phyloP scores from a whole-genome alignment of 805 yeast species.

The Hanseniaspora pseudoguilliermondii region DNA sequence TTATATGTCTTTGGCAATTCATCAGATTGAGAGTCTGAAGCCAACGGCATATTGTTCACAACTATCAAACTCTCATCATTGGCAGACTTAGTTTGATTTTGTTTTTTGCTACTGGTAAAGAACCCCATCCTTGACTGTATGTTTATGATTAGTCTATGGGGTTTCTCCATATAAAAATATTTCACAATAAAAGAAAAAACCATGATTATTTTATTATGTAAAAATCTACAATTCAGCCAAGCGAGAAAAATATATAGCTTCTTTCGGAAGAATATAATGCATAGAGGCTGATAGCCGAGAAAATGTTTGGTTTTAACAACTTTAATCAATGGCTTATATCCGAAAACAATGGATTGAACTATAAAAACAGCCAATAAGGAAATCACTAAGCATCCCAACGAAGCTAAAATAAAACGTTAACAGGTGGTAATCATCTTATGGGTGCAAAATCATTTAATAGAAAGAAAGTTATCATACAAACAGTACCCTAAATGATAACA shows the following conservation, averaged over 20 bases:
- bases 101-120: slow-evolving; percentile 4
- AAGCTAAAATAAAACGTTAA: no score
- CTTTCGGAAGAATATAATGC: no score
- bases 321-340: no score
- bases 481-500: background rate
- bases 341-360: background rate
- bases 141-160: background rate
- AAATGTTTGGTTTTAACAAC: no score
- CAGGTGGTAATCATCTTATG: no score
- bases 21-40: background rate
- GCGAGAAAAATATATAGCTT: no score
- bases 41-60: background rate
- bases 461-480: no score
- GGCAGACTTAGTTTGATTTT: background rate
- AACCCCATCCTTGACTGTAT: slow-evolving; percentile 3
- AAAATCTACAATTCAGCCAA: no score
- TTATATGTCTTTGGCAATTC: slow-evolving; percentile 7
- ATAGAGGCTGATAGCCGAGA: no score
- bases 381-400: no score
- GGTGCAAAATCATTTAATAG: no score
- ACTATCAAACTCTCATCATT: background rate
- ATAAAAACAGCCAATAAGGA: background rate
- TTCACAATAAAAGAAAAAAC: background rate
- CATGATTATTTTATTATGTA: no score
- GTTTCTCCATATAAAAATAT: background rate